A percentile compares a stretch with the other conserved stretches of the same genome.
Evolutionary conservation across 2,329 filamentous ascomycete genomes (phyloP).

Genomic region (Penicillium freii): DNA sequence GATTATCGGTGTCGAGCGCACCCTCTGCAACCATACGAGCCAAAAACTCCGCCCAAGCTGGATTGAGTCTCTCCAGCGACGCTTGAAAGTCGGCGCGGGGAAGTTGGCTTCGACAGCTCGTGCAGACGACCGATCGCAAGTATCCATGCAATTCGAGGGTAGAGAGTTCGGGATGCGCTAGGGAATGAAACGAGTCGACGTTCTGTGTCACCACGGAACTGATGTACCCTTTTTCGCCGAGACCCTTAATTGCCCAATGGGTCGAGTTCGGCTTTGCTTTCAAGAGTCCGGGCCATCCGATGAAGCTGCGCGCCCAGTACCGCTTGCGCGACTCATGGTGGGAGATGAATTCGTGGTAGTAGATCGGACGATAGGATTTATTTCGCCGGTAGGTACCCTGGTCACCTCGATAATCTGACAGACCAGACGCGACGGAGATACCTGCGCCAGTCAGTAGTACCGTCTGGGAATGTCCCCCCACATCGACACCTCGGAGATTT

Average conservation of each 20-base stretch:
- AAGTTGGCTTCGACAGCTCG: slow-evolving; percentile 71
- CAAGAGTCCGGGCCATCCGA: slow-evolving; percentile 83
- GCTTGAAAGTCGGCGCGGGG: slow-evolving; percentile 72
- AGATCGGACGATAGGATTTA: slow-evolving; percentile 85
- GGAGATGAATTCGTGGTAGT: slow-evolving; percentile 81
- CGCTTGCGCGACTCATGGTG: slow-evolving; percentile 82
- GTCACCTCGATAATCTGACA: slow-evolving; percentile 86
- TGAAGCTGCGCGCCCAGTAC: slow-evolving; percentile 93
- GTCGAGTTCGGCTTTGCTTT: slow-evolving; percentile 75
- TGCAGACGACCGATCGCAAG: slow-evolving; percentile 75
- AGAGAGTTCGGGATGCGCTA: slow-evolving; percentile 69
- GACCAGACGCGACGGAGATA: slow-evolving; percentile 86
- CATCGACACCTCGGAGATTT: slow-evolving; percentile 46
- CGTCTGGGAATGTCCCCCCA: slow-evolving; percentile 54
- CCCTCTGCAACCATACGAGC: slow-evolving; percentile 68
- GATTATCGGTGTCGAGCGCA: slow-evolving; percentile 74
- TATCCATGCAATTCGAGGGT: slow-evolving; percentile 92
- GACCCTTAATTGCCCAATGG: slow-evolving; percentile 72
- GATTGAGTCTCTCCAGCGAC: slow-evolving; percentile 75
- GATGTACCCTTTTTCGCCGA: slow-evolving; percentile 71
- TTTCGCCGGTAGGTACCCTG: slow-evolving; percentile 93
- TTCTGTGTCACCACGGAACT: slow-evolving; percentile 87
- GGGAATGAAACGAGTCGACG: slow-evolving; percentile 88
- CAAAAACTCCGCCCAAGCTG: slow-evolving; percentile 77
- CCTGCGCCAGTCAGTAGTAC: slow-evolving; percentile 78